Evolutionary conservation across 148 eudicot genomes (phyloP).

Genomic region (Beta vulgaris): DNA sequence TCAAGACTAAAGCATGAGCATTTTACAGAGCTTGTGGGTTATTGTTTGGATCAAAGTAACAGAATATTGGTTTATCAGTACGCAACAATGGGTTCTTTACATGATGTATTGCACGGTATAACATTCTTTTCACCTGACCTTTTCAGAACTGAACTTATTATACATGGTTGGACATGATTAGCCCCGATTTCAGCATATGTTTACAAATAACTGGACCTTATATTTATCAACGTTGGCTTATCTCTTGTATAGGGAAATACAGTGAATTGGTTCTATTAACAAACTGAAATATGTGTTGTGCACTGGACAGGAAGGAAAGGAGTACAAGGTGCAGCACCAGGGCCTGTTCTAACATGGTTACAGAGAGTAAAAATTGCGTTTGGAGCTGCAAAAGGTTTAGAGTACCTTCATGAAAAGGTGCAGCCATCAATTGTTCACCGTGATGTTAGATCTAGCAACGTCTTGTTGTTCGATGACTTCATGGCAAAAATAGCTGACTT

Average conservation of each 20-base stretch:
- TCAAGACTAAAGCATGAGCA: conserved; percentile 76
- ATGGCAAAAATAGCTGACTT: conserved; percentile 67
- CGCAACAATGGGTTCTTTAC: conserved; percentile 76
- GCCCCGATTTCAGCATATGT: no score
- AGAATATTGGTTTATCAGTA: conserved; percentile 65
- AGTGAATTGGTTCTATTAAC: no score
- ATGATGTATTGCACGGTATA: conserved; percentile 74
- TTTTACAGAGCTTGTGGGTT: conserved; percentile 59
- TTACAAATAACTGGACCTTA: no score
- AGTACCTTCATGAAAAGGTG: conserved; percentile 70
- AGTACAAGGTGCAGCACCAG: conserved; percentile 78
- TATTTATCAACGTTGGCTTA: no score
- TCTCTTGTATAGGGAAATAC: no score
- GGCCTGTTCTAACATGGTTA: conserved; percentile 61
- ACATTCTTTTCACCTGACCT: not conserved
- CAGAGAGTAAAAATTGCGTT: conserved; percentile 65
- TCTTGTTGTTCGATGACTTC: conserved; percentile 61
- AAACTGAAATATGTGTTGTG: no score
- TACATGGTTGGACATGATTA: no score
- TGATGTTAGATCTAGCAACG: conserved; percentile 78
- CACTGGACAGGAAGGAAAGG: conserved; percentile 48
- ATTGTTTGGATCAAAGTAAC: conserved; percentile 58
- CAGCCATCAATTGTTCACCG: conserved; percentile 74
- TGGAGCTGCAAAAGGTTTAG: conserved; percentile 77
- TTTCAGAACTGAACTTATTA: no score